Base-by-base conservation (phyloP, 2,329 filamentous ascomycete genomes). In the Massarina eburnea region DNA sequence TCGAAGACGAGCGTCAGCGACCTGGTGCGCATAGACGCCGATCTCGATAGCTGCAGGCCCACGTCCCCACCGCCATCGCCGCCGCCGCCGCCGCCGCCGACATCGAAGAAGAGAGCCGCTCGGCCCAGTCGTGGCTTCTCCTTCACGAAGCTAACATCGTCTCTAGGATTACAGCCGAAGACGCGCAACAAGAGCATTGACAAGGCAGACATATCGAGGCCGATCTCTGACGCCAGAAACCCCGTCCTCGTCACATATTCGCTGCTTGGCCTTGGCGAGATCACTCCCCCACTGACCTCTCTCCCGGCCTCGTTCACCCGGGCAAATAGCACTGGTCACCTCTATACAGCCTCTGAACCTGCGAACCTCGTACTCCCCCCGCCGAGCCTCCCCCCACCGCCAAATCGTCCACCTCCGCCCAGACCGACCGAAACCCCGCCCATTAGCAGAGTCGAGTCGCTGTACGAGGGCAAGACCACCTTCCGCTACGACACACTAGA, bases 71-170 rank as follows among this genome's bases (percentile, higher is more conserved):
- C 38, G 49, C 54, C 27, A 44, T 52, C 30, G 8, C 55, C 56
- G n/a, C 54, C 48, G 18, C 40, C 39, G 44, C 48, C 44, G 14
- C 42, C 44, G 12, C 41, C 39, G 29, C 24, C n/a, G n/a, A n/a
- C n/a, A n/a, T n/a, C n/a, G n/a, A n/a, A n/a, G n/a, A n/a, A n/a
- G n/a, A n/a, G n/a, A n/a, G n/a, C n/a, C n/a, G 46, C 45, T 3
- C 48, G 51, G 10, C 32, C 42, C 3, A 50, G 49, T 39, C 57
- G 64, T 10, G 51, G 55, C 10, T 62, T 66, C 38, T 66, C 61
- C 1, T 55, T 61, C 14, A 49, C 52, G 3, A 66, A 61, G 51
- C 55, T 68, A 37, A 66, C 65, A 38, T 48, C 55, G 8, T 54
- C 51, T 4, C 43, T 62, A 45, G 62, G 56, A 55, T 50, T 49